Evolutionary conservation across 2,329 filamentous ascomycete species (phyloP).

Genomic region (Blumeria graminis): DNA sequence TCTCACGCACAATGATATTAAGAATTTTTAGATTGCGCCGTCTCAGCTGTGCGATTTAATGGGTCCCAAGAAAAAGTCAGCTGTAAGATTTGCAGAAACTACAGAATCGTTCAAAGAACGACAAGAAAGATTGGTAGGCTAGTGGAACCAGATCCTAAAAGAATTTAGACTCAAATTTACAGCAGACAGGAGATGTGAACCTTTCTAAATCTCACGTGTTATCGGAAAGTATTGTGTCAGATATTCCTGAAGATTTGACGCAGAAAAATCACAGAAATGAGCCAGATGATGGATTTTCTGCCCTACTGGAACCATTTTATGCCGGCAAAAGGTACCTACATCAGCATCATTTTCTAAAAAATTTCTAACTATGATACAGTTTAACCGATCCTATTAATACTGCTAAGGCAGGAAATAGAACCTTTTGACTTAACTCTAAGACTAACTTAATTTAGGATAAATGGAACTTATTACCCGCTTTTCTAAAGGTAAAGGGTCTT

Average conservation of each 20-base stretch:
- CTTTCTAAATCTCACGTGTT: background rate
- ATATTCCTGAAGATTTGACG: background rate
- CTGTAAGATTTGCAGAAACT: background rate
- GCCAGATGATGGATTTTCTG: constrained; percentile 26
- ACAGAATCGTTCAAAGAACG: background rate
- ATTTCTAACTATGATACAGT: background rate
- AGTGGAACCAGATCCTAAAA: background rate
- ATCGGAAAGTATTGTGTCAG: background rate
- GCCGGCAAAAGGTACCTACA: constrained; percentile 29
- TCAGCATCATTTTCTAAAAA: background rate
- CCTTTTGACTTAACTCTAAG: too few species aligned
- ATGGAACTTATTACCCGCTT: constrained; percentile 92
- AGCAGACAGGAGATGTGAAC: background rate
- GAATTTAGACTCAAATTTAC: background rate
- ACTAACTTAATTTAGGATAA: constrained; percentile 41
- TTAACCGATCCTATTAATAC: constrained; percentile 43
- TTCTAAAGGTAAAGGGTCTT: constrained; percentile 83
- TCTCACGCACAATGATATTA: too few species aligned
- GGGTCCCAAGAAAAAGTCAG: constrained; percentile 2
- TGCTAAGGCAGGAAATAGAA: constrained; percentile 18
- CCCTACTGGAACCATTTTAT: constrained; percentile 44
- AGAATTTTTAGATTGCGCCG: too few species aligned
- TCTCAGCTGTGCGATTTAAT: background rate
- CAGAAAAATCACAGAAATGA: constrained; percentile 5
- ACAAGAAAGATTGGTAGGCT: background rate